Evolutionary conservation across 306 rosid species (phyloP).

Genomic region (Vigna unguiculata): DNA sequence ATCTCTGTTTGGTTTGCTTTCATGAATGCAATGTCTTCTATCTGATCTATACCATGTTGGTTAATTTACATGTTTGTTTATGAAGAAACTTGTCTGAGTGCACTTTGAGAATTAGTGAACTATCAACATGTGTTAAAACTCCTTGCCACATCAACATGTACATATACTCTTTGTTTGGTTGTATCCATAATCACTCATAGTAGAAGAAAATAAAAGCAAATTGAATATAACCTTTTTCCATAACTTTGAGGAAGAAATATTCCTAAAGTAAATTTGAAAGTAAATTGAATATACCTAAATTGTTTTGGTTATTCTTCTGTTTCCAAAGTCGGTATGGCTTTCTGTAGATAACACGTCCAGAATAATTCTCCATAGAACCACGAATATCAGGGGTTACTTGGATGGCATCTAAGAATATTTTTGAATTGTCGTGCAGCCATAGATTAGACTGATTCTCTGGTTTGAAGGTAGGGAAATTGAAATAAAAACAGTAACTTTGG

Average conservation of each 20-base stretch:
- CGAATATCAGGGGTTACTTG: constrained; percentile 56
- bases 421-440: constrained; percentile 13
- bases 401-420: constrained; percentile 37
- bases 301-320: no score
- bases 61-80: constrained; percentile 16
- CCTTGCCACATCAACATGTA: no score
- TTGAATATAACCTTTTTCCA: no score
- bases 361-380: not conserved
- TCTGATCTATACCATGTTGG: constrained; percentile 19
- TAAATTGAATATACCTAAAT: no score
- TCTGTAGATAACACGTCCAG: constrained; percentile 45
- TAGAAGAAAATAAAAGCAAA: not conserved
- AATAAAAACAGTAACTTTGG: constrained; percentile 37
- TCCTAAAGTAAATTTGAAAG: no score
- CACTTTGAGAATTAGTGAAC: no score
- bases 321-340: constrained; percentile 46
- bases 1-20: constrained; percentile 17
- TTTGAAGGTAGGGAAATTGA: constrained; percentile 51
- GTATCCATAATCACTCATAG: not conserved
- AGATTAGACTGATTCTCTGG: not conserved
- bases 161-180: no score
- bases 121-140: no score
- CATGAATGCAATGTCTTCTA: constrained; percentile 16
- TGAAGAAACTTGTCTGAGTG: no score
- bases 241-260: no score